Conservation (phyloP, 2,329 filamentous ascomycete species). For the Exophiala viscosa region DNA sequence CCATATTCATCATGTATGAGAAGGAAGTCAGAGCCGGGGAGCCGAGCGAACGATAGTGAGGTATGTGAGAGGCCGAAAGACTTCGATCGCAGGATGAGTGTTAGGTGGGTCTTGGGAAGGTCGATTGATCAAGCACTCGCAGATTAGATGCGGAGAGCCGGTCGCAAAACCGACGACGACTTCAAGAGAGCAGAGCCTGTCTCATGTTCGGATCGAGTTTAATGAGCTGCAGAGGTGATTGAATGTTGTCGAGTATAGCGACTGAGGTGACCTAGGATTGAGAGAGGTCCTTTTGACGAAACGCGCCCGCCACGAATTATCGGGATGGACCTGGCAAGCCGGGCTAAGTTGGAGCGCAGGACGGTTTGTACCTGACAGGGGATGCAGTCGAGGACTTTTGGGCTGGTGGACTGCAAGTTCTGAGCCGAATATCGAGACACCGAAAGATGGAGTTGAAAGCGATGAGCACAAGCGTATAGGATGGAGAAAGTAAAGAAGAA, state of each 20-base stretch:
- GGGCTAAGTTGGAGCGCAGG: constrained; percentile 16
- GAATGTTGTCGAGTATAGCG: constrained; percentile 7
- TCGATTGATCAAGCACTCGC: constrained; percentile 5
- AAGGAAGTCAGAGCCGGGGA: neutral
- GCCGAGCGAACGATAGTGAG: neutral
- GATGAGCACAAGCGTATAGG: neutral
- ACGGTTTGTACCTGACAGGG: constrained; percentile 5
- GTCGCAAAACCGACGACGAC: constrained; percentile 27
- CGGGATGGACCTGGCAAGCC: constrained; percentile 12
- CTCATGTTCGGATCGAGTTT: constrained; percentile 14
- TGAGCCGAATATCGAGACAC: neutral
- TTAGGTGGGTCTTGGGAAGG: constrained; percentile 15
- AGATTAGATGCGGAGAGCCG: constrained; percentile 21
- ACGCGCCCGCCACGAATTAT: constrained; percentile 26
- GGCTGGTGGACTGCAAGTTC: neutral
- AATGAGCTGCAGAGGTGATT: neutral
- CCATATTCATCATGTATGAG: constrained; percentile 50
- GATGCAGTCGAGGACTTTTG: neutral
- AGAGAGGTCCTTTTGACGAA: constrained; percentile 16
- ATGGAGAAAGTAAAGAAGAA: constrained; percentile 1
- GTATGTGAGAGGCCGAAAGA: constrained; percentile 5
- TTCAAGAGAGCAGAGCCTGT: constrained; percentile 19
- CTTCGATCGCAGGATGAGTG: constrained; percentile 9
- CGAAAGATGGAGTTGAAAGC: neutral
- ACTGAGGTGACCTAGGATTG: constrained; percentile 5